Evolutionary conservation across 768 basidiomycete species (phyloP).

Genomic region (Boletus rubroflammeus): DNA sequence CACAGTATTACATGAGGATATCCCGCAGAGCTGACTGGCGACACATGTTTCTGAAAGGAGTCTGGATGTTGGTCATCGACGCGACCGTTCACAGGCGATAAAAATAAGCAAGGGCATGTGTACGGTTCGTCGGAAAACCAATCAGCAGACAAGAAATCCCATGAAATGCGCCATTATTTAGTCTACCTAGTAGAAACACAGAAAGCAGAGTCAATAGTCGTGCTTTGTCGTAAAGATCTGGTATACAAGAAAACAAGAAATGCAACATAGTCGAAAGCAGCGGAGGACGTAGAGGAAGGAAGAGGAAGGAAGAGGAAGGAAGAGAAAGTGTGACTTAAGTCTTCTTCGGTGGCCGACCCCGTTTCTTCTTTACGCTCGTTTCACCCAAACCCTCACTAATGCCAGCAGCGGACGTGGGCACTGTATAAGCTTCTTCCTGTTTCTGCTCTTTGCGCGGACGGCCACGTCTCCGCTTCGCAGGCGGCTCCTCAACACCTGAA

Average conservation of each 20-base stretch:
- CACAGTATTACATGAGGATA: slow-evolving; percentile 31
- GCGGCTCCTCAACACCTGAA: slow-evolving; percentile 51
- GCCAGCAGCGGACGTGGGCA: slow-evolving; percentile 25
- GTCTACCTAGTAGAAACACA: slow-evolving; percentile 35
- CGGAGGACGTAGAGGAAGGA: slow-evolving; percentile 10
- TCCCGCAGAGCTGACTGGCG: slow-evolving; percentile 23
- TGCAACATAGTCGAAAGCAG: slow-evolving; percentile 25
- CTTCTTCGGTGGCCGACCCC: slow-evolving; percentile 64
- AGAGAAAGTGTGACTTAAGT: slow-evolving; percentile 13
- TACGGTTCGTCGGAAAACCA: slow-evolving; percentile 9
- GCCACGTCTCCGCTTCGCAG: slow-evolving; percentile 66
- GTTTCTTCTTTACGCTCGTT: slow-evolving; percentile 59
- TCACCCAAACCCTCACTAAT: slow-evolving; percentile 44
- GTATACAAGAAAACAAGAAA: slow-evolving; percentile 37
- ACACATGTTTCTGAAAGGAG: slow-evolving; percentile 26
- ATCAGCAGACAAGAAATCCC: slow-evolving; percentile 22
- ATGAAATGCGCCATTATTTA: slow-evolving; percentile 31
- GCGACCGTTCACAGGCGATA: slow-evolving; percentile 30
- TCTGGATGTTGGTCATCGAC: slow-evolving; percentile 12
- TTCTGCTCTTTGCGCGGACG: slow-evolving; percentile 68
- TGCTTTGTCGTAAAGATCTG: slow-evolving; percentile 33
- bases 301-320: slow-evolving; percentile 2
- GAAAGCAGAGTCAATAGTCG: slow-evolving; percentile 35
- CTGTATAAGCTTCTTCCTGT: slow-evolving; percentile 39
- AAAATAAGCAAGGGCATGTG: slow-evolving; percentile 31